Percentiles rank a stretch among this genome's conserved stretches.
These are phyloP conservation scores for Cercospora nicotianae DNA, from an alignment of 2,329 filamentous ascomycete species.

Conservation along the genomic window DNA sequence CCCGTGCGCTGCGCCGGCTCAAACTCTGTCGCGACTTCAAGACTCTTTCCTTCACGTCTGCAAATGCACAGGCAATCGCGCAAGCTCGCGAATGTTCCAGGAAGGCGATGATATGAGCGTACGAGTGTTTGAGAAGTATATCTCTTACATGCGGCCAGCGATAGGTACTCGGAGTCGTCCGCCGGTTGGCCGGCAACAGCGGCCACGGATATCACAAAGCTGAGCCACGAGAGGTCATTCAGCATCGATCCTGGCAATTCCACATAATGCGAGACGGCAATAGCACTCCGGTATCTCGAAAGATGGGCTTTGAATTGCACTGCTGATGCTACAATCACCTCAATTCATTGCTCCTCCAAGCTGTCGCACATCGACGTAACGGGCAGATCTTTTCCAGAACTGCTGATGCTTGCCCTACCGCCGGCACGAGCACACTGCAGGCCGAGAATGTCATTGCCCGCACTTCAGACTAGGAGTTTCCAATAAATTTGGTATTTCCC, in stretches of 20 bases:
- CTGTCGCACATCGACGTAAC: not conserved
- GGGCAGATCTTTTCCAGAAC: not conserved
- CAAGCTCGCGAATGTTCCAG: not conserved
- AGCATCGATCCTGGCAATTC: not conserved
- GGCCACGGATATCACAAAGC: not conserved
- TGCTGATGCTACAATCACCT: not conserved
- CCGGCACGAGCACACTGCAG: not conserved
- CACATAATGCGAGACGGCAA: not conserved
- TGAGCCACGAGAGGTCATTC: not conserved
- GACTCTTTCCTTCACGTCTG: not conserved
- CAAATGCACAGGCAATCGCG: not conserved
- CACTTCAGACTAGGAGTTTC: not conserved
- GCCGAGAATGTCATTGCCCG: not conserved
- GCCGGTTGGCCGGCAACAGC: not conserved
- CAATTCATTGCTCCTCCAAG: not conserved
- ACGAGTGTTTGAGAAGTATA: not conserved
- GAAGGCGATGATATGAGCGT: not conserved
- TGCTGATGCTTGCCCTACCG: constrained; percentile 1
- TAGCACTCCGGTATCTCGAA: not conserved
- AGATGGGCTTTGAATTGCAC: not conserved
- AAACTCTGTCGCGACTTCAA: constrained; percentile 8
- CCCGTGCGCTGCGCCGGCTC: not conserved
- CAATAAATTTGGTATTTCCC: not conserved
- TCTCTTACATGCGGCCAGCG: not conserved
- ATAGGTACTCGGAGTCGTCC: not conserved